These are phyloP conservation scores for Nematocida homosporus DNA, from an alignment of 371 early-diverging fungal genomes.

Conservation along the genomic window DNA sequence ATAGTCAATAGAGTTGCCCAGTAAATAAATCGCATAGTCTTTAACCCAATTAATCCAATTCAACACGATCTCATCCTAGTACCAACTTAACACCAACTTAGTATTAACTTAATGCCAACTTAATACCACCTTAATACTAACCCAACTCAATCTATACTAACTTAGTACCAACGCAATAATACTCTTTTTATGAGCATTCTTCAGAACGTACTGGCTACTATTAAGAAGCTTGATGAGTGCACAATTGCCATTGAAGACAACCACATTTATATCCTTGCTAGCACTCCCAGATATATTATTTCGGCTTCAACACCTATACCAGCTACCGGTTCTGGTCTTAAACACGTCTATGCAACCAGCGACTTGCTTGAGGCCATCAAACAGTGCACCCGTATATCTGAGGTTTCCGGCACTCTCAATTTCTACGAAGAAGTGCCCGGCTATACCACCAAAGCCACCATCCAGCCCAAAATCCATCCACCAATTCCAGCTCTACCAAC, in stretches of 20 bases:
- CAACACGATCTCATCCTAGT: no score
- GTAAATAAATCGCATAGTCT: no score
- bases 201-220: not conserved
- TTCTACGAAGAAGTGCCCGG: not conserved
- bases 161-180: not conserved
- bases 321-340: not conserved
- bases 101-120: no score
- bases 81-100: no score
- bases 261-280: not conserved
- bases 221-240: not conserved
- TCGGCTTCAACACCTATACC: not conserved
- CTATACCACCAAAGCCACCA: slow-evolving; percentile 12
- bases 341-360: not conserved
- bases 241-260: not conserved
- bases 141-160: not conserved
- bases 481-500: not conserved
- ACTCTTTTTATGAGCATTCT: slow-evolving; percentile 20
- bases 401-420: not conserved
- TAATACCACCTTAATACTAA: no score
- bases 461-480: not conserved
- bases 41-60: no score
- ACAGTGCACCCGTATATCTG: not conserved
- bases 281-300: not conserved
- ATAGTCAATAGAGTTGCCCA: no score
- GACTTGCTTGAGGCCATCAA: not conserved